These are phyloP conservation scores for Podospora didyma DNA, from an alignment of 495 filamentous ascomycete species.

Conservation along the genomic window DNA sequence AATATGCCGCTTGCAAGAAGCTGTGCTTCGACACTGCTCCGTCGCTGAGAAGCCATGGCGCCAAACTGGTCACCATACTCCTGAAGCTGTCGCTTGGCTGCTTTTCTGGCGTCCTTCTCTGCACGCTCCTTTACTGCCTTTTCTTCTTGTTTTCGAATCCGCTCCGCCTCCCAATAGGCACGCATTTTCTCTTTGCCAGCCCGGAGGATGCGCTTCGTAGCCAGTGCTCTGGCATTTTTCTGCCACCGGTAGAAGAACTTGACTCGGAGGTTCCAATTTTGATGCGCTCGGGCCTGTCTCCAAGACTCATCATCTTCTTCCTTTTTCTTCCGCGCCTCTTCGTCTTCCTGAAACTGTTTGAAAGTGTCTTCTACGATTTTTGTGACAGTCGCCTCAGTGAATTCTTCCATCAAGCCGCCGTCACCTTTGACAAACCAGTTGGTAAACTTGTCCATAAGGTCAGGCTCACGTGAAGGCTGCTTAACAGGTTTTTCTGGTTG, in stretches of 20 bases:
- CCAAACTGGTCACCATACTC: constrained; percentile 17
- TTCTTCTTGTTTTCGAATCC: constrained; percentile 20
- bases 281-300: constrained; percentile 35
- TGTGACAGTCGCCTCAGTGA: constrained; percentile 31
- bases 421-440: constrained; percentile 46
- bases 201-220: constrained; percentile 30
- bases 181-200: constrained; percentile 29
- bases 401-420: constrained; percentile 37
- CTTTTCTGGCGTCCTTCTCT: constrained; percentile 20
- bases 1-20: constrained; percentile 42
- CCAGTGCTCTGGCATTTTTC: constrained; percentile 28
- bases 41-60: constrained; percentile 6
- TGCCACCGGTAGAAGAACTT: constrained; percentile 50
- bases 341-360: constrained; percentile 28
- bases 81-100: constrained; percentile 17
- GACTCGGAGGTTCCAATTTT: constrained; percentile 35
- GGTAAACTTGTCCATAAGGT: constrained; percentile 37
- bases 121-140: constrained; percentile 31
- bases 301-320: constrained; percentile 40
- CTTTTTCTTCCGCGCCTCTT: constrained; percentile 30
- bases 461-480: constrained; percentile 12
- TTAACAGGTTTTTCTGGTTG: not conserved
- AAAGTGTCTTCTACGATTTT: constrained; percentile 31
- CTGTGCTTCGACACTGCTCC: constrained; percentile 30
- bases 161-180: constrained; percentile 23